These are phyloP conservation scores for Helianthus annuus DNA, from an alignment of 129 eudicot species.

Conservation along the genomic window DNA sequence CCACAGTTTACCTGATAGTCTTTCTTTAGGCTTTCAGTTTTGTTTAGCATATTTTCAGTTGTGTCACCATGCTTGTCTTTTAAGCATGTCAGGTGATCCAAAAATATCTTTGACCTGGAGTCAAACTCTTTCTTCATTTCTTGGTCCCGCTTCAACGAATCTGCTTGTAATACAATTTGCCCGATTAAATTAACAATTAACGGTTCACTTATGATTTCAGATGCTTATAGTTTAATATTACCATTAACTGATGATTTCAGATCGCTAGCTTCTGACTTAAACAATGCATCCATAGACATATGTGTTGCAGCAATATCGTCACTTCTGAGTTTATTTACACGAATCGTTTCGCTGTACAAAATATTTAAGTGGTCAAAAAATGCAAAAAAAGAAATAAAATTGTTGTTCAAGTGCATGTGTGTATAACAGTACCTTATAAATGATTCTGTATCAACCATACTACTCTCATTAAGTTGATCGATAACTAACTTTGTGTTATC, in stretches of 20 bases:
- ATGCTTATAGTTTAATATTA: slow-evolving; percentile 27
- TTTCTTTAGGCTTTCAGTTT: slow-evolving; percentile 58
- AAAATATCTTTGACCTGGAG: slow-evolving; percentile 45
- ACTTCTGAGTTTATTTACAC: slow-evolving; percentile 36
- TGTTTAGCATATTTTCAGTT: slow-evolving; percentile 45
- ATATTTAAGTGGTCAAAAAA: slow-evolving; percentile 11
- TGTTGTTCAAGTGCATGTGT: not conserved
- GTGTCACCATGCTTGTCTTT: slow-evolving; percentile 43
- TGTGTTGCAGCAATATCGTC: slow-evolving; percentile 44
- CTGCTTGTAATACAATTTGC: slow-evolving; percentile 39
- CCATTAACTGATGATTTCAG: slow-evolving; percentile 50
- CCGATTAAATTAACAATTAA: slow-evolving; percentile 1
- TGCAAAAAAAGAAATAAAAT: not conserved
- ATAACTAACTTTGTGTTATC: slow-evolving; percentile 47
- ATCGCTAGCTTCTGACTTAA: slow-evolving; percentile 39
- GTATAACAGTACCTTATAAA: slow-evolving; percentile 38
- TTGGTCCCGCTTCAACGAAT: slow-evolving; percentile 54
- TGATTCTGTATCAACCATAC: slow-evolving; percentile 44
- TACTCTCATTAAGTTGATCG: slow-evolving; percentile 34
- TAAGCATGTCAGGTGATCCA: slow-evolving; percentile 52
- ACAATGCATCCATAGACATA: slow-evolving; percentile 39
- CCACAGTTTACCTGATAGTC: slow-evolving; percentile 62
- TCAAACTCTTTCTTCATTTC: slow-evolving; percentile 46
- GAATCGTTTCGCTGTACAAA: slow-evolving; percentile 45
- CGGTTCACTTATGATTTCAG: too few species aligned